Evolutionary conservation across 1,284 basidiomycete species (phyloP).

Genomic region (Sphagnurus paluster): DNA sequence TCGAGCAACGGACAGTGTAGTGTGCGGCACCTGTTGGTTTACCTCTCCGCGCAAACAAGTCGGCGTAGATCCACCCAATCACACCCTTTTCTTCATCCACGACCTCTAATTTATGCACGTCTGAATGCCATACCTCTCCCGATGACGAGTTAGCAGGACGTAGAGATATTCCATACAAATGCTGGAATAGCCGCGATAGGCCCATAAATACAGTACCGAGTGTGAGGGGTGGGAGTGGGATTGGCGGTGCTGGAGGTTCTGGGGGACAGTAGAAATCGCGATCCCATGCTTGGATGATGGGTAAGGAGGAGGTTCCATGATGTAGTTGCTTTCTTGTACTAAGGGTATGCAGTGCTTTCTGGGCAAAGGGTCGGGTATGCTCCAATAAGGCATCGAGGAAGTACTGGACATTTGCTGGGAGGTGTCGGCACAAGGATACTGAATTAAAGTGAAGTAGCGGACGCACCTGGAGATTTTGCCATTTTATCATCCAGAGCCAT

Average conservation of each 20-base stretch:
- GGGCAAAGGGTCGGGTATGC: conserved; percentile 76
- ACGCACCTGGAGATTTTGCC: conserved; percentile 83
- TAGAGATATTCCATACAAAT: conserved; percentile 87
- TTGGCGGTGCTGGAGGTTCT: conserved; percentile 67
- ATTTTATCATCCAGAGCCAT: conserved; percentile 91
- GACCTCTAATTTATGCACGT: conserved; percentile 92
- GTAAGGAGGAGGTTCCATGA: conserved; percentile 52
- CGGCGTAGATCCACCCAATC: conserved; percentile 94
- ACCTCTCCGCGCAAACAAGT: conserved; percentile 83
- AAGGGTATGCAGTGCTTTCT: conserved; percentile 69
- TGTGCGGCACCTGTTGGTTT: conserved; percentile 94
- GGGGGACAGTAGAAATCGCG: conserved; percentile 87
- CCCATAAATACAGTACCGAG: conserved; percentile 87
- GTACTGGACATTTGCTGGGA: conserved; percentile 77
- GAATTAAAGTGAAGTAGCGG: conserved; percentile 13
- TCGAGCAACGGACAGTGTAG: conserved; percentile 95
- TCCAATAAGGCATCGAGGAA: conserved; percentile 81
- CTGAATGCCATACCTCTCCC: conserved; percentile 88
- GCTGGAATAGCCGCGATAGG: conserved; percentile 80
- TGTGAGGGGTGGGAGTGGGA: conserved; percentile 72
- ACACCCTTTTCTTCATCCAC: conserved; percentile 84
- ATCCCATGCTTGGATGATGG: conserved; percentile 88
- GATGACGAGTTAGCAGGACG: conserved; percentile 64
- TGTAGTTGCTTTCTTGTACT: conserved; percentile 75
- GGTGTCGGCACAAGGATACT: conserved; percentile 4